Conservation (phyloP, 2,329 filamentous ascomycete species). For the Paracoccidioides brasiliensis region DNA sequence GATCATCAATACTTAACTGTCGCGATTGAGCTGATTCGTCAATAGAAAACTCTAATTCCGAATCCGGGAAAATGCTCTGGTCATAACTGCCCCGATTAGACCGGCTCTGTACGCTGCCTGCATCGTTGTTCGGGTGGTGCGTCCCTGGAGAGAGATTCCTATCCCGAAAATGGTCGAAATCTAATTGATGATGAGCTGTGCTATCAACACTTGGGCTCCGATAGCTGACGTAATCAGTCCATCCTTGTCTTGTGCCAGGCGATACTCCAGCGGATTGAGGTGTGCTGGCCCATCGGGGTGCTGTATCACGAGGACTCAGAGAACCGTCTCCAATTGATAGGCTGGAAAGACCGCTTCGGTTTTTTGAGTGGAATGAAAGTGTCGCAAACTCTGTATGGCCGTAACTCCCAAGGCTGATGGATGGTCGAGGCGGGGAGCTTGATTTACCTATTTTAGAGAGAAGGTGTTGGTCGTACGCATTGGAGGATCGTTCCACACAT, state of each 20-base stretch:
- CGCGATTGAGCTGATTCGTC: conserved; percentile 26
- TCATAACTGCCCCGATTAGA: conserved; percentile 52
- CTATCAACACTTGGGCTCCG: conserved; percentile 34
- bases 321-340: conserved; percentile 10
- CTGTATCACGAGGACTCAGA: conserved; percentile 10
- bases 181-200: conserved; percentile 27
- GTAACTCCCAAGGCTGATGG: conserved; percentile 21
- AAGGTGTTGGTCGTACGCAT: conserved; percentile 50
- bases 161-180: conserved; percentile 29
- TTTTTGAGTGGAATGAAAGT: conserved; percentile 23
- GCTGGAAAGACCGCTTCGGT: conserved; percentile 15
- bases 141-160: conserved; percentile 11
- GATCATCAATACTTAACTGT: conserved; percentile 28
- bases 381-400: conserved; percentile 14
- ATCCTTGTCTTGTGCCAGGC: conserved; percentile 27
- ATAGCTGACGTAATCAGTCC: conserved; percentile 30
- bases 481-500: conserved; percentile 45
- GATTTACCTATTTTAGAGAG: conserved; percentile 50
- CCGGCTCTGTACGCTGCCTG: conserved; percentile 35
- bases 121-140: conserved; percentile 31
- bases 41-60: conserved; percentile 29
- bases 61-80: conserved; percentile 41
- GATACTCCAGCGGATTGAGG: conserved; percentile 30
- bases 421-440: conserved; percentile 40
- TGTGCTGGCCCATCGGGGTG: conserved; percentile 22